These are phyloP conservation scores for Nakazawaea pomicola DNA, from an alignment of 805 yeast species.

Conservation along the genomic window DNA sequence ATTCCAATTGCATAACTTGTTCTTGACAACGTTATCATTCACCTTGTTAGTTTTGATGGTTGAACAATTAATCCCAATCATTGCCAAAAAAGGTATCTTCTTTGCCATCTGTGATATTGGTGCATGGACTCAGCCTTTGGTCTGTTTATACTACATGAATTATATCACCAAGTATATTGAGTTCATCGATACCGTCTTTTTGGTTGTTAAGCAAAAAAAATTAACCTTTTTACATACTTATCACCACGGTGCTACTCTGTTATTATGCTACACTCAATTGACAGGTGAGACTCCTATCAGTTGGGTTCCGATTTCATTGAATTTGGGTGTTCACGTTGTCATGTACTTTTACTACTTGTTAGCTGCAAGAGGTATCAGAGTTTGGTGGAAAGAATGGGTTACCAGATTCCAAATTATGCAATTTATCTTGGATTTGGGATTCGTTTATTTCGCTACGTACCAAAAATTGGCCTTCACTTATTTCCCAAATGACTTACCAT, in stretches of 20 bases:
- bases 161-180: conserved; percentile 87
- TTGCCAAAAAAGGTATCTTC: conserved; percentile 69
- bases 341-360: conserved; percentile 98
- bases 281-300: conserved; percentile 86
- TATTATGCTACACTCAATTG: conserved; percentile 89
- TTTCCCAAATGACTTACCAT: conserved; percentile 59
- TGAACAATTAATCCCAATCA: conserved; percentile 83
- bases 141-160: conserved; percentile 82
- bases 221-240: conserved; percentile 90
- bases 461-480: conserved; percentile 77
- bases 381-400: conserved; percentile 99
- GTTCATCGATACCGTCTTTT: conserved; percentile 84
- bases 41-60: conserved; percentile 60
- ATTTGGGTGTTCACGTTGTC: conserved; percentile 88
- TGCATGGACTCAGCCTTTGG: conserved; percentile 82
- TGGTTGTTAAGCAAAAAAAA: conserved; percentile 88
- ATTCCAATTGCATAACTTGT: conserved; percentile 82
- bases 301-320: conserved; percentile 90
- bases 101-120: conserved; percentile 74
- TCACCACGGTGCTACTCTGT: conserved; percentile 98
- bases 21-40: conserved; percentile 66
- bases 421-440: conserved; percentile 81
- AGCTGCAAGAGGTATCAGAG: conserved; percentile 87
- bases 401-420: conserved; percentile 94
- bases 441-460: conserved; percentile 92